Evolutionary conservation across 306 rosid species (phyloP).

Genomic region (Biancaea sappan): DNA sequence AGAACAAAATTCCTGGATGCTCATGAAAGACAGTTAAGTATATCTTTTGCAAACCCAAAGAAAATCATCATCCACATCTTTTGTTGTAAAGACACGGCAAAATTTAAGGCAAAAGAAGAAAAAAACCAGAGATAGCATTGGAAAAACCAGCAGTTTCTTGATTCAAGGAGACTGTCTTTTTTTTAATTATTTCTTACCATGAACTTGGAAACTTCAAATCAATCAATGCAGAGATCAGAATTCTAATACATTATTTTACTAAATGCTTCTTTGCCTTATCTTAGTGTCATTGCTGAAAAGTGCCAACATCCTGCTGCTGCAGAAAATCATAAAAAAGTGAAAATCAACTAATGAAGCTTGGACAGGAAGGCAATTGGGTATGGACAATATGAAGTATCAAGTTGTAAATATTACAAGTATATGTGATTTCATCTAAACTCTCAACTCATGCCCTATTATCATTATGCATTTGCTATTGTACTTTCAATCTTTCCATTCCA

Average conservation of each 20-base stretch:
- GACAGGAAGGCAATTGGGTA: no score
- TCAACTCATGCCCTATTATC: no score
- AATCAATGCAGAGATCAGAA: constrained; percentile 16
- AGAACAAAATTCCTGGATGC: neutral
- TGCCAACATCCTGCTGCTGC: no score
- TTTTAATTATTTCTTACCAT: constrained; percentile 36
- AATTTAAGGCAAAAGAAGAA: neutral
- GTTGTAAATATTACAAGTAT: no score
- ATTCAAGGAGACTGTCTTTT: constrained; percentile 42
- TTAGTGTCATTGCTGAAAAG: no score
- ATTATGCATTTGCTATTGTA: no score
- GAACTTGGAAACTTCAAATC: constrained; percentile 35
- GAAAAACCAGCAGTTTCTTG: constrained; percentile 48
- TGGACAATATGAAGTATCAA: no score
- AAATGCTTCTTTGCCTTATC: constrained; percentile 11
- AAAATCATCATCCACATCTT: constrained; percentile 51
- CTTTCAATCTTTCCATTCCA: no score
- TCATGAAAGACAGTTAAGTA: constrained; percentile 38
- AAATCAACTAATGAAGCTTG: no score
- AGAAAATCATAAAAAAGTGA: no score
- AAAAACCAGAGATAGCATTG: constrained; percentile 52
- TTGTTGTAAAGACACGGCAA: constrained; percentile 26
- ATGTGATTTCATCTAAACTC: no score
- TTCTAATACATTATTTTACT: constrained; percentile 19
- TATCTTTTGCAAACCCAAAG: constrained; percentile 40